phyloP scores from a whole-genome alignment of 2,329 filamentous ascomycete species.

The Dryadomyces sulphureus region DNA sequence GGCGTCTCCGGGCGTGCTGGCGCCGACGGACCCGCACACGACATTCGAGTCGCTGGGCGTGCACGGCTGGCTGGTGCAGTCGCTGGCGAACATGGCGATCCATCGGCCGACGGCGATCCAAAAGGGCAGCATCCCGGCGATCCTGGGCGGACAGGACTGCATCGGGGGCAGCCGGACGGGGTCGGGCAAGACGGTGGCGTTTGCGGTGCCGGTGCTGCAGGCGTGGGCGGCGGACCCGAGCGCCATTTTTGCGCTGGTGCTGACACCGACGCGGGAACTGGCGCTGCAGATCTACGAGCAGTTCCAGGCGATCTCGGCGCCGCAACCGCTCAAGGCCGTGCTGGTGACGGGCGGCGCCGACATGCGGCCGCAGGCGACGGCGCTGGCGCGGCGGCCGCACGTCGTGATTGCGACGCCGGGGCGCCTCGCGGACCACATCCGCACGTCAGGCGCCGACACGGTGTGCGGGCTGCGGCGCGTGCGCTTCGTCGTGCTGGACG shows the following conservation, averaged over 20 bases:
- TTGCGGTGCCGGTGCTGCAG: conserved; percentile 86
- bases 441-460: conserved; percentile 81
- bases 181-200: conserved; percentile 94
- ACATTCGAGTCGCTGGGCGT: conserved; percentile 62
- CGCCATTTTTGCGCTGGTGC: conserved; percentile 75
- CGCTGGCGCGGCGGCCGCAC: conserved; percentile 68
- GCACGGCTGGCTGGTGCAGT: conserved; percentile 75
- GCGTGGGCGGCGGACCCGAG: conserved; percentile 85
- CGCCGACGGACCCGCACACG: conserved; percentile 39
- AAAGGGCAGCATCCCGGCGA: conserved; percentile 81
- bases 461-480: conserved; percentile 66
- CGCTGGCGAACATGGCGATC: conserved; percentile 64
- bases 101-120: conserved; percentile 85
- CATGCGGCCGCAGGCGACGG: conserved; percentile 81
- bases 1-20: conserved; percentile 22
- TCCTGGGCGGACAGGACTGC: conserved; percentile 79
- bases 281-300: conserved; percentile 95
- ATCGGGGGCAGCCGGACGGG: conserved; percentile 91
- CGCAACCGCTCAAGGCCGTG: conserved; percentile 72
- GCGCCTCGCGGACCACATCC: conserved; percentile 83
- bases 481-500: conserved; percentile 81
- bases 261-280: conserved; percentile 84
- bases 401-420: conserved; percentile 91
- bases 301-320: conserved; percentile 79
- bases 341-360: conserved; percentile 88